phyloP scores from a whole-genome alignment of 129 eudicot species.

The Solidago caesia region DNA sequence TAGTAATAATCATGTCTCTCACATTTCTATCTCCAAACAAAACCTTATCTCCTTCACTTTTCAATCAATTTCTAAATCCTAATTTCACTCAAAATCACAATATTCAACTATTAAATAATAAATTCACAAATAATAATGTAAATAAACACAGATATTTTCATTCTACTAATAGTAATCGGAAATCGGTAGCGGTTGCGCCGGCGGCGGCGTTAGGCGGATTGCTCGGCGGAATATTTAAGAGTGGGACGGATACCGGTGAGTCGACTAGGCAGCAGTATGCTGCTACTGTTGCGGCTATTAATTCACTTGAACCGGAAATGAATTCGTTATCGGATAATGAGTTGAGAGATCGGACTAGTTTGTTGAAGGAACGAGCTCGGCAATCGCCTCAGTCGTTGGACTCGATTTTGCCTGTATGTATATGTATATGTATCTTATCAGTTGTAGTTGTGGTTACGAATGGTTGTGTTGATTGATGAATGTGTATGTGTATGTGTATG shows the following conservation, averaged over 20 bases:
- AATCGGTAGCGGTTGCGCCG: constrained; percentile 2
- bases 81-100: constrained; percentile 13
- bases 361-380: constrained; percentile 55
- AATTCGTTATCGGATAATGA: constrained; percentile 47
- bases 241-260: constrained; percentile 68
- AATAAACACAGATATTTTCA: constrained; percentile 21
- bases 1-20: no score
- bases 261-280: constrained; percentile 60
- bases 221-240: constrained; percentile 63
- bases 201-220: constrained; percentile 69
- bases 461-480: no score
- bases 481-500: neutral
- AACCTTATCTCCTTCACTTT: neutral
- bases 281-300: constrained; percentile 46
- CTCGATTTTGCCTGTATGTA: constrained; percentile 63
- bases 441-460: neutral
- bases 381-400: constrained; percentile 58
- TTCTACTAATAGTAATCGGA: constrained; percentile 22
- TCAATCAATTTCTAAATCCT: constrained; percentile 12
- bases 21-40: no score
- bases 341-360: constrained; percentile 54
- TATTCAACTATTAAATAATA: constrained; percentile 6
- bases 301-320: constrained; percentile 50
- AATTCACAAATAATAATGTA: constrained; percentile 11
- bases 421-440: neutral